Evolutionary conservation across 257 asterid species (phyloP).

Genomic region (Rauvolfia tetraphylla): DNA sequence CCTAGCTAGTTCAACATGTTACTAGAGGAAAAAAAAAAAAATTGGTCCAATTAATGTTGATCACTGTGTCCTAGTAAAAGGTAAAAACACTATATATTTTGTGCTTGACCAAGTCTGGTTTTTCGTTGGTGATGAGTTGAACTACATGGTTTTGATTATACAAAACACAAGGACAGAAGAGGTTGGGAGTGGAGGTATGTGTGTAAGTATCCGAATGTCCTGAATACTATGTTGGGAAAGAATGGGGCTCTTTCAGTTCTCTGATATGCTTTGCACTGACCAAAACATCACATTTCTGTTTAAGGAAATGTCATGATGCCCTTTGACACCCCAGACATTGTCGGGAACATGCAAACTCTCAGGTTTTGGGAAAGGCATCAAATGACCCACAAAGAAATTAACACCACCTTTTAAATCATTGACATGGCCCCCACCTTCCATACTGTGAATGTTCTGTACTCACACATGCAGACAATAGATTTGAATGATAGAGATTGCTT

Average conservation of each 20-base stretch:
- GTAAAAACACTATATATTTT: background rate
- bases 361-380: constrained; percentile 50
- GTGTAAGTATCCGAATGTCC: constrained; percentile 27
- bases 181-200: constrained; percentile 30
- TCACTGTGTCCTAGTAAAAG: background rate
- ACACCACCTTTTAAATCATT: constrained; percentile 32
- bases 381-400: constrained; percentile 31
- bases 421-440: constrained; percentile 14
- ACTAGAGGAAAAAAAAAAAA: background rate
- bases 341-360: constrained; percentile 96
- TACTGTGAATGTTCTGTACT: background rate
- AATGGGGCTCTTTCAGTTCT: constrained; percentile 33
- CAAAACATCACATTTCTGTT: constrained; percentile 29
- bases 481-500: constrained; percentile 15
- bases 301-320: constrained; percentile 61
- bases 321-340: constrained; percentile 60
- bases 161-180: constrained; percentile 5
- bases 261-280: constrained; percentile 35
- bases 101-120: constrained; percentile 9
- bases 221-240: constrained; percentile 32
- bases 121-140: background rate
- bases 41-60: background rate
- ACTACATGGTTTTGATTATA: constrained; percentile 10
- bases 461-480: constrained; percentile 7
- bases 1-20: background rate